Percentiles rank a stretch among this genome's conserved stretches.
phyloP scores from a whole-genome alignment of 1,139 yeast genomes.

The Scheffersomyces illinoinensis region DNA sequence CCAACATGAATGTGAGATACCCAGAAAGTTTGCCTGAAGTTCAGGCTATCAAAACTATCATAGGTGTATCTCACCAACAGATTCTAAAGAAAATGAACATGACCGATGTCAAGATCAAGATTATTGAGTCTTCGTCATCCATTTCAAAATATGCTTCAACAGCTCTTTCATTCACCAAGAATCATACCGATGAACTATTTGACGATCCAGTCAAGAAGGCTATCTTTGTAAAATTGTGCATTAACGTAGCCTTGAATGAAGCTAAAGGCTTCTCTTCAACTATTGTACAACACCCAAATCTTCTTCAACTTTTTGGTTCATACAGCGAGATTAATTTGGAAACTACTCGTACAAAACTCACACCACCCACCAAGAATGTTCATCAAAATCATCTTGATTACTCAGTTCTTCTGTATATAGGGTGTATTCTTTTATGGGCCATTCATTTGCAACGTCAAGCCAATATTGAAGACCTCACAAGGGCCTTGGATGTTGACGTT shows the following conservation, averaged over 20 bases:
- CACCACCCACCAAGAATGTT: constrained; percentile 34
- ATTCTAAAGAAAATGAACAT: constrained; percentile 29
- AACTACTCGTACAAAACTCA: constrained; percentile 35
- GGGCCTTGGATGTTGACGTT: constrained; percentile 21
- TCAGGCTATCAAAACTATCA: constrained; percentile 39
- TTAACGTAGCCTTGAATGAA: constrained; percentile 41
- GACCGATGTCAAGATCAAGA: constrained; percentile 43
- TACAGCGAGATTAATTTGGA: constrained; percentile 38
- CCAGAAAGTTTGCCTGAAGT: constrained; percentile 36
- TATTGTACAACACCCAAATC: constrained; percentile 25
- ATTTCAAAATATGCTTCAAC: constrained; percentile 34
- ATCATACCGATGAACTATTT: constrained; percentile 30
- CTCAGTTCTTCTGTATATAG: constrained; percentile 39
- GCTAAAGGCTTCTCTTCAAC: constrained; percentile 39
- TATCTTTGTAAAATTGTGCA: constrained; percentile 34
- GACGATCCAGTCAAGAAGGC: constrained; percentile 22
- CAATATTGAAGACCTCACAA: constrained; percentile 16
- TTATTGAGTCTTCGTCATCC: constrained; percentile 33
- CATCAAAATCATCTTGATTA: constrained; percentile 44
- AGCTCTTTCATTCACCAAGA: constrained; percentile 28
- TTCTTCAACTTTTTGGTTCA: constrained; percentile 31
- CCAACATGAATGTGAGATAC: constrained; percentile 29
- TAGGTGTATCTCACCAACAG: constrained; percentile 42
- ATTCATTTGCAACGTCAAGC: constrained; percentile 25
- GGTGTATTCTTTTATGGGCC: constrained; percentile 46